Evolutionary conservation across 139 green algal species (phyloP), one percentile per base, ranked within the genome.

Genomic region (Yamagishiella unicocca): DNA sequence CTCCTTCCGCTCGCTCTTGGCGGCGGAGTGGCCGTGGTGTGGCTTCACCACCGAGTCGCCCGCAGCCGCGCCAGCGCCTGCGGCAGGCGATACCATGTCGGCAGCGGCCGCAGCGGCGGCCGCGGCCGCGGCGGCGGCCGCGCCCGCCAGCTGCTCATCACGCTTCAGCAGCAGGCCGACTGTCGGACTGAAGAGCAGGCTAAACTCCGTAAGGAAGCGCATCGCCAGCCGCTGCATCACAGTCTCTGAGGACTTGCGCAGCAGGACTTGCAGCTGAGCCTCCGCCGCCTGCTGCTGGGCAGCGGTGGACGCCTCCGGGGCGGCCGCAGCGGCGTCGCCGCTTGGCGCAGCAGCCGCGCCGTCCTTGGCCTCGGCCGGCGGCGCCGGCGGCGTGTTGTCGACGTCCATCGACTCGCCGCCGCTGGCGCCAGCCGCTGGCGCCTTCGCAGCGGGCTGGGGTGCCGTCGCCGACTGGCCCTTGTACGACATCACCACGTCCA

Each of bases 161-260:
- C 94, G 88, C 90, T 95, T 95, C 25, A 99, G 90, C 79, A 99
- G 88, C 84, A 97, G 91, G 5, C 93, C 92, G 12, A 97, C 91
- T 24, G 91, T 93, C 43, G 94, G 85, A 50, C 88, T 89, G 92
- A 97, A 97, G 73, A 97, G 89, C 25, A 98, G 93, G 10, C 90
- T 93, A 88, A 97, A 96, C 42, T 98, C 96, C 2, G 94, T 95
- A n/a, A 99, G 95, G 85, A 97, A 92, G 70, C 91, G 90, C 31
- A 98, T 90, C 25, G 93, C 90, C 68, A 96, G 92, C 37, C 86
- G 90, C 91, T 98, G 94, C 75, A 95, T 85, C 62, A 91, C 86
- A 19, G 68, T 78, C 66, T 89, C 85, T 29, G 70, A 77, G 0
- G 68, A 66, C 31, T 87, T 50, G 10, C 68, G 55, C 24, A 82